Percentiles rank a stretch among this genome's conserved stretches.
phyloP scores from a whole-genome alignment of 2,329 filamentous ascomycete species.

The Apiospora pterosperma region DNA sequence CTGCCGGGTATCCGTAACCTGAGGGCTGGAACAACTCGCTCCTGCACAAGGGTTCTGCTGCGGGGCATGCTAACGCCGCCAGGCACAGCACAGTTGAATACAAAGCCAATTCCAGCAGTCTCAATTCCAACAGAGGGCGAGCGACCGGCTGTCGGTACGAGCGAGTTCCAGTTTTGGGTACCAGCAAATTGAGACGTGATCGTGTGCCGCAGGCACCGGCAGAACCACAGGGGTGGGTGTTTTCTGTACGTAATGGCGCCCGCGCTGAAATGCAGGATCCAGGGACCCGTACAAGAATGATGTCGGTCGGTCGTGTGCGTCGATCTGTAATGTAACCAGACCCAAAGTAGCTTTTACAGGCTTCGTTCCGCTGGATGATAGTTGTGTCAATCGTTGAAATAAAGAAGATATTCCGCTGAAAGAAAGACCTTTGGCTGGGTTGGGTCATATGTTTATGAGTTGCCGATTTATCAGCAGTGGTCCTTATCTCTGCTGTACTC shows the following conservation, averaged over 20 bases:
- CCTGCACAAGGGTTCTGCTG: not conserved
- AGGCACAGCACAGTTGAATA: not conserved
- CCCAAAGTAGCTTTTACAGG: not conserved
- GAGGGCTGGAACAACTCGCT: not conserved
- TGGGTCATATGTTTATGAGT: not conserved
- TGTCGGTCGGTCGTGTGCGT: not conserved
- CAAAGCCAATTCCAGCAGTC: not conserved
- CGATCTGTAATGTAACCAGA: slow-evolving; percentile 3
- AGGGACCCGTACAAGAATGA: slow-evolving; percentile 1
- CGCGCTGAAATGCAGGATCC: not conserved
- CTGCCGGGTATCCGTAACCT: not conserved
- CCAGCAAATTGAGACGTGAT: slow-evolving; percentile 1
- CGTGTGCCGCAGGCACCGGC: not conserved
- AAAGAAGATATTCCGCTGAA: not conserved
- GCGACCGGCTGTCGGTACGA: not conserved
- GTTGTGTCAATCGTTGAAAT: not conserved
- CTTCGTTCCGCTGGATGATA: not conserved
- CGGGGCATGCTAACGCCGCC: not conserved
- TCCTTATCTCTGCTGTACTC: not conserved
- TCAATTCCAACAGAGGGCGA: not conserved
- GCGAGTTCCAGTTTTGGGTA: not conserved
- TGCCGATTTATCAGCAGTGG: not conserved
- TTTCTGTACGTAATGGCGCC: slow-evolving; percentile 1
- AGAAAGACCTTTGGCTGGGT: not conserved
- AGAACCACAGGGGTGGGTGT: not conserved